Conservation (phyloP, 495 filamentous ascomycete species). For the Aspergillus bertholletiae region DNA sequence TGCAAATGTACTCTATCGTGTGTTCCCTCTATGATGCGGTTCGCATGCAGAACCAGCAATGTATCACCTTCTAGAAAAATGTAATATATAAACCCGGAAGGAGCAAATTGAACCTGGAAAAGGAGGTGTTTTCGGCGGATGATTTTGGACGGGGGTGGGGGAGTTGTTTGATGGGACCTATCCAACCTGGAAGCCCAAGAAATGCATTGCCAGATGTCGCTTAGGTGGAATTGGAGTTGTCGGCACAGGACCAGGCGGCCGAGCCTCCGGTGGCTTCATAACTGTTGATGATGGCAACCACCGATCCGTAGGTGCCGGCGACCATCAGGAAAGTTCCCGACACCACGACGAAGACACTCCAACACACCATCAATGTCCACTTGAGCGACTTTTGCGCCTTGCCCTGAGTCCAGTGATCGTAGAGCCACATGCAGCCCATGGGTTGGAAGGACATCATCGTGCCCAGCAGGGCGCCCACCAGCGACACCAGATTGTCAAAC, state of each 20-base stretch:
- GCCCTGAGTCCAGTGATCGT: slow-evolving; percentile 23
- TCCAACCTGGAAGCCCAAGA: too few species aligned
- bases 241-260: slow-evolving; percentile 12
- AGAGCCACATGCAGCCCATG: slow-evolving; percentile 41
- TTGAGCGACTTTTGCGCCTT: slow-evolving; percentile 31
- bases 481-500: slow-evolving; percentile 60
- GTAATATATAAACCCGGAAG: too few species aligned
- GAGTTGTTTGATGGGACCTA: too few species aligned
- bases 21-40: too few species aligned
- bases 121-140: too few species aligned
- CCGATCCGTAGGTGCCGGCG: slow-evolving; percentile 50
- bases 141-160: too few species aligned
- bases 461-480: slow-evolving; percentile 57
- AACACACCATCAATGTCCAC: slow-evolving; percentile 16
- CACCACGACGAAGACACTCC: slow-evolving; percentile 17
- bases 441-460: slow-evolving; percentile 38
- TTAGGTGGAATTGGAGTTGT: too few species aligned
- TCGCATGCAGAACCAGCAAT: too few species aligned
- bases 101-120: too few species aligned
- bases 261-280: slow-evolving; percentile 20
- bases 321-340: slow-evolving; percentile 43
- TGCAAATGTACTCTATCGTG: too few species aligned
- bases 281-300: slow-evolving; percentile 47
- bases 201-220: too few species aligned
- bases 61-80: too few species aligned